phyloP scores from a whole-genome alignment of 169 alveolate species.

The Cryptosporidium canis region DNA sequence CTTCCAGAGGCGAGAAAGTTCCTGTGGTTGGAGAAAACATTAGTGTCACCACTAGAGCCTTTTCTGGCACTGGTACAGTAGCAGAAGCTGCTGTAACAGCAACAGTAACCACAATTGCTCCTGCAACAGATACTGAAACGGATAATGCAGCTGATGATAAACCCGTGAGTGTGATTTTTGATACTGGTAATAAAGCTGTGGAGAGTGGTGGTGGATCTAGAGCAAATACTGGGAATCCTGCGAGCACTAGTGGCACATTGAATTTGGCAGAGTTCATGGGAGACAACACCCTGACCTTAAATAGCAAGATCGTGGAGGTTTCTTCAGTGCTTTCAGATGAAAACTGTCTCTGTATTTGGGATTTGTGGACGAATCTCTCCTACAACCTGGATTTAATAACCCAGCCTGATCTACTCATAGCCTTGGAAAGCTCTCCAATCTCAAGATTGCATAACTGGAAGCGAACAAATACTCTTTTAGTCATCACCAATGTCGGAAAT shows the following conservation, averaged over 20 bases:
- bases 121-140: neutral
- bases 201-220: neutral
- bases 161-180: neutral
- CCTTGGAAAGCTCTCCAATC: conserved; percentile 30
- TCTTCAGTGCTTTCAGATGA: conserved; percentile 8
- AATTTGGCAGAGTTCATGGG: conserved; percentile 69
- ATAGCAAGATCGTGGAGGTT: neutral
- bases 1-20: neutral
- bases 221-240: neutral
- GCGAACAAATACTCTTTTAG: neutral
- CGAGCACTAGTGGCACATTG: conserved; percentile 15
- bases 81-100: neutral
- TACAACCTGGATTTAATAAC: neutral
- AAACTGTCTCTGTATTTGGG: conserved; percentile 65
- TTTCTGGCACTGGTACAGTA: neutral
- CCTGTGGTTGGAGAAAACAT: neutral
- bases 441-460: conserved; percentile 29
- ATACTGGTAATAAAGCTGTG: neutral
- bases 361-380: conserved; percentile 32
- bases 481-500: conserved; percentile 3
- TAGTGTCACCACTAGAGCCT: neutral
- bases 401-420: conserved; percentile 31
- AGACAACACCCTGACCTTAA: conserved; percentile 19
- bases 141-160: neutral
- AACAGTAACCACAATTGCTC: neutral